Conservation (phyloP, 164 flowering plant species). For the Vitis labrusca region DNA sequence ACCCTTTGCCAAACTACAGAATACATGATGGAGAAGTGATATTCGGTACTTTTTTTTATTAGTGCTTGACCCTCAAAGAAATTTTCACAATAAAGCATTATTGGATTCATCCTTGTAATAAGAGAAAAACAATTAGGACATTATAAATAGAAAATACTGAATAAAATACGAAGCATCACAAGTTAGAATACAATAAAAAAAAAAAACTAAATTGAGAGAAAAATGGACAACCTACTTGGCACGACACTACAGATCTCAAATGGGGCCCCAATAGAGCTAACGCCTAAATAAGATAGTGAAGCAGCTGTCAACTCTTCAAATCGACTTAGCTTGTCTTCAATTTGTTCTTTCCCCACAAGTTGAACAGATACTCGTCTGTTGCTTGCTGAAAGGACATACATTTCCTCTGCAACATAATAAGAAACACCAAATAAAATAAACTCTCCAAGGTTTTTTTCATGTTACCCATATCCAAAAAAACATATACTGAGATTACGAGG, state of each 20-base stretch:
- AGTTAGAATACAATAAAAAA: neutral
- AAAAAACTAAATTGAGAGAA: neutral
- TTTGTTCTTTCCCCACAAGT: conserved; percentile 75
- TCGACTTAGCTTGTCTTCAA: conserved; percentile 70
- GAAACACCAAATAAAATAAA: neutral
- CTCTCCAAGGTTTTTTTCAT: neutral
- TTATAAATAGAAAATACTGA: too few relatives aligned
- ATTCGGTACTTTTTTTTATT: neutral
- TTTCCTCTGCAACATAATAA: conserved; percentile 62
- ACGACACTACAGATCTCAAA: conserved; percentile 35
- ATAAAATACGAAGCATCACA: too few relatives aligned
- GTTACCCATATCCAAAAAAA: neutral
- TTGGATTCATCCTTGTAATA: too few relatives aligned
- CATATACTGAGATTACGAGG: too few relatives aligned
- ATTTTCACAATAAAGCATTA: too few relatives aligned
- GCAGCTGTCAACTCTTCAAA: conserved; percentile 72
- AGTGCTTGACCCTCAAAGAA: too few relatives aligned
- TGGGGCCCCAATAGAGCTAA: conserved; percentile 51
- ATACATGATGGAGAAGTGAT: too few relatives aligned
- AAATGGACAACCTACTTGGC: conserved; percentile 47
- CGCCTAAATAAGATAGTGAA: conserved; percentile 78
- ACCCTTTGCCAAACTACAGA: too few relatives aligned
- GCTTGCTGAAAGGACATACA: conserved; percentile 87
- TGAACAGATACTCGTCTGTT: conserved; percentile 70
- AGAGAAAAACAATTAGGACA: too few relatives aligned